These are phyloP conservation scores for Aspergillus pseudoglaucus DNA, from an alignment of 2,329 filamentous ascomycete genomes.

Conservation along the genomic window DNA sequence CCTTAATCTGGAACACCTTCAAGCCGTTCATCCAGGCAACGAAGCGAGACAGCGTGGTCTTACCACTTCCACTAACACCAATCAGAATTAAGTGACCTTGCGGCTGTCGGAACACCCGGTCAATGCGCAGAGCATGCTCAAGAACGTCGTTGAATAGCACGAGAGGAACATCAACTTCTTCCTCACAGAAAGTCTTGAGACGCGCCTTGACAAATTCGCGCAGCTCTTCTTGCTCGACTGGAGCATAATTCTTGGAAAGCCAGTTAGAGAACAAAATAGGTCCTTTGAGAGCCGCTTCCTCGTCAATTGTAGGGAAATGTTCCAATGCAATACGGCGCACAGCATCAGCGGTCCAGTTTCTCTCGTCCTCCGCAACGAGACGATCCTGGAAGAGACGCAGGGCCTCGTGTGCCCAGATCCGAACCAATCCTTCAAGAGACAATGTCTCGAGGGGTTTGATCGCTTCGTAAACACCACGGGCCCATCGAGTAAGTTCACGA, in stretches of 20 bases:
- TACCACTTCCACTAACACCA: constrained; percentile 95
- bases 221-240: constrained; percentile 88
- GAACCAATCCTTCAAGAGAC: constrained; percentile 81
- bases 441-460: constrained; percentile 86
- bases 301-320: constrained; percentile 91
- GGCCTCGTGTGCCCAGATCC: constrained; percentile 98
- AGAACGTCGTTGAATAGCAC: constrained; percentile 99
- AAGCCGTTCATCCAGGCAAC: constrained; percentile 99
- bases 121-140: constrained; percentile 95
- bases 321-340: constrained; percentile 81
- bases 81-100: constrained; percentile 98
- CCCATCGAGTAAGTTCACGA: constrained; percentile 96
- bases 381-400: constrained; percentile 94
- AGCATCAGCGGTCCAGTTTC: constrained; percentile 87
- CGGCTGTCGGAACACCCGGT: constrained; percentile 95
- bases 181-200: constrained; percentile 96
- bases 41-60: constrained; percentile 95
- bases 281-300: constrained; percentile 77
- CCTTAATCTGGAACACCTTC: constrained; percentile 99
- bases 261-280: constrained; percentile 99
- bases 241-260: constrained; percentile 97
- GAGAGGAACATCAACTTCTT: constrained; percentile 96
- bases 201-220: constrained; percentile 96
- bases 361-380: constrained; percentile 87
- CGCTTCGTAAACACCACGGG: constrained; percentile 93